phyloP scores from a whole-genome alignment of 140 eudicot species.

The Cichorium intybus region DNA sequence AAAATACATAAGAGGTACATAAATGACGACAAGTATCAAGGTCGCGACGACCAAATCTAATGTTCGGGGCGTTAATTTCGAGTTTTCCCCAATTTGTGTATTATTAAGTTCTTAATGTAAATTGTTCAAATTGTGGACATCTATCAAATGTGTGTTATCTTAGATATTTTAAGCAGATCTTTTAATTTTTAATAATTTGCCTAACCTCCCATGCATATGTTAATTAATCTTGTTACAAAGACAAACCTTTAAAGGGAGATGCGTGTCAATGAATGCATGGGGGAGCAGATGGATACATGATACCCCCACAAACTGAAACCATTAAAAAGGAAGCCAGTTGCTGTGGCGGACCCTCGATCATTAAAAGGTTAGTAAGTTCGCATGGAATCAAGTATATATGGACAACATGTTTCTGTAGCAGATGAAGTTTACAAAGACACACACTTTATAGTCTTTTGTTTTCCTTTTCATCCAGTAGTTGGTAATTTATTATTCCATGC shows the following conservation, averaged over 20 bases:
- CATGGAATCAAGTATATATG: neutral
- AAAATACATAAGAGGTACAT: too few relatives aligned
- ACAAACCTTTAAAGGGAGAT: neutral
- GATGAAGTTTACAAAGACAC: neutral
- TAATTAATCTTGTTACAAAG: too few relatives aligned
- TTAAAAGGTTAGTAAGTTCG: neutral
- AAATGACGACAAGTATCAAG: too few relatives aligned
- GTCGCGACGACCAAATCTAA: too few relatives aligned
- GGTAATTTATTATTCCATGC: slow-evolving; percentile 1
- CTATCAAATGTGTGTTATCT: too few relatives aligned
- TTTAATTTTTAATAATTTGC: too few relatives aligned
- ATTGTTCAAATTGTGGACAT: too few relatives aligned
- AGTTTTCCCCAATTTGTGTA: neutral
- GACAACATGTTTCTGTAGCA: slow-evolving; percentile 12
- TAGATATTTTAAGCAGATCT: too few relatives aligned
- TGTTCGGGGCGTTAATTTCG: neutral
- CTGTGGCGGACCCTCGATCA: slow-evolving; percentile 5
- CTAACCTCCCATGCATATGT: too few relatives aligned
- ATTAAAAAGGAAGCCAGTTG: slow-evolving; percentile 3
- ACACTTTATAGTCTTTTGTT: neutral
- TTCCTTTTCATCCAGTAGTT: neutral
- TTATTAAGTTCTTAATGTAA: too few relatives aligned
- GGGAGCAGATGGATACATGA: neutral
- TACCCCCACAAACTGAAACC: neutral
- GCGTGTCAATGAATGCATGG: neutral